phyloP scores from a whole-genome alignment of 208 protist species.

The Acanthamoeba sp. region DNA sequence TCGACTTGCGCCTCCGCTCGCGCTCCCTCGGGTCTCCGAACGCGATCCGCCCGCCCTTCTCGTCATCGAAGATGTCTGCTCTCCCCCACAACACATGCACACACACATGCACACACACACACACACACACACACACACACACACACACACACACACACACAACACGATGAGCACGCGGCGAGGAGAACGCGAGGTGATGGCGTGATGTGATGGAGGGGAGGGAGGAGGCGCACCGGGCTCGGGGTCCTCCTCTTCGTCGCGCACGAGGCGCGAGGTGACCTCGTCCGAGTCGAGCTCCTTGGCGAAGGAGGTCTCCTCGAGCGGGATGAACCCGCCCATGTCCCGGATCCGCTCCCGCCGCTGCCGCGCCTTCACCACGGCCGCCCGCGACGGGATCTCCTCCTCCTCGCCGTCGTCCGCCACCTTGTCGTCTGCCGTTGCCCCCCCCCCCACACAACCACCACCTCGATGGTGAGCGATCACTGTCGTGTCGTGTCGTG shows the following conservation, averaged over 20 bases:
- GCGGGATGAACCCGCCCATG: slow-evolving; percentile 17
- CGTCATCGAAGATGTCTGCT: slow-evolving; percentile 55
- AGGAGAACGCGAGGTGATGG: background rate
- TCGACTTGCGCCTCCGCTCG: slow-evolving; percentile 43
- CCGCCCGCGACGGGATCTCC: slow-evolving; percentile 11
- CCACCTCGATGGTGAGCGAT: too few relatives aligned
- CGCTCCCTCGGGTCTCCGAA: slow-evolving; percentile 69
- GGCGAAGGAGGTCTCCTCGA: slow-evolving; percentile 56
- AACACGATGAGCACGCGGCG: background rate
- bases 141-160: background rate
- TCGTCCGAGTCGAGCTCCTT: slow-evolving; percentile 48
- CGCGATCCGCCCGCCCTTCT: slow-evolving; percentile 48
- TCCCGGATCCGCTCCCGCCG: slow-evolving; percentile 41
- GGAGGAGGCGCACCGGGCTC: slow-evolving; percentile 3
- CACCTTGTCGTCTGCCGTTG: background rate
- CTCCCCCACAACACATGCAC: background rate
- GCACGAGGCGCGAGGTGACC: slow-evolving; percentile 59
- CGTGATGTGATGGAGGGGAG: background rate
- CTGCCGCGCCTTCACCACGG: slow-evolving; percentile 5
- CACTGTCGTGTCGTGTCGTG: too few relatives aligned
- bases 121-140: background rate
- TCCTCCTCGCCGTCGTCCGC: background rate
- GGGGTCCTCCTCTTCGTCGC: slow-evolving; percentile 65
- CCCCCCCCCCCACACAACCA: too few relatives aligned
- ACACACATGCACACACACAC: background rate